phyloP scores from a whole-genome alignment of 2,329 filamentous ascomycete genomes.

The Cephalotrichum gorgonifer region DNA sequence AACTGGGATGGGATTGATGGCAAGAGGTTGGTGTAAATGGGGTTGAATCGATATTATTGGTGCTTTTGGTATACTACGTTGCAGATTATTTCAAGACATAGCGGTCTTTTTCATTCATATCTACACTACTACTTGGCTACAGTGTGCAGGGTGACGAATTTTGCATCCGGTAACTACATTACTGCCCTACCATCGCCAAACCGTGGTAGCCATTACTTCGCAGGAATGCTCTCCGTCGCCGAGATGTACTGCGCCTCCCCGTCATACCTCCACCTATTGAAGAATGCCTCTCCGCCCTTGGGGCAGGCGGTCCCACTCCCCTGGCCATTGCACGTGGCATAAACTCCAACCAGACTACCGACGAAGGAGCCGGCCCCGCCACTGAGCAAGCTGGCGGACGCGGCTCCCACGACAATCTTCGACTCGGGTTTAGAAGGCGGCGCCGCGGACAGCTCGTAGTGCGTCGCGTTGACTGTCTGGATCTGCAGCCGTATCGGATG shows the following conservation, averaged over 20 bases:
- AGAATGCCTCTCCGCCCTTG: conserved; percentile 6
- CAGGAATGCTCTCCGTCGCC: not conserved
- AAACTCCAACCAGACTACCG: conserved; percentile 9
- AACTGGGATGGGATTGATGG: too few species aligned
- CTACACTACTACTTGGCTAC: too few species aligned
- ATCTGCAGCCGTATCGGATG: conserved; percentile 16
- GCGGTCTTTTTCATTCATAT: too few species aligned
- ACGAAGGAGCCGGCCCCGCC: conserved; percentile 10
- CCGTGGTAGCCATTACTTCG: not conserved
- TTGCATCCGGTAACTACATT: too few species aligned
- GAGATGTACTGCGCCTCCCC: conserved; percentile 9
- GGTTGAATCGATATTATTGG: too few species aligned
- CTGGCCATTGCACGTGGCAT: conserved; percentile 10
- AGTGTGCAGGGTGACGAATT: too few species aligned
- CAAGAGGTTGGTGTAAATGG: too few species aligned
- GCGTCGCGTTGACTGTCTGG: conserved; percentile 16
- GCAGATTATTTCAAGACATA: too few species aligned
- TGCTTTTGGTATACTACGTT: too few species aligned
- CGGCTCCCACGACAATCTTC: conserved; percentile 1
- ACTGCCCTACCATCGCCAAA: too few species aligned
- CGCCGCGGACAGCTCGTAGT: conserved; percentile 6
- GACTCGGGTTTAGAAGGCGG: not conserved
- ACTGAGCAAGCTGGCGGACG: conserved; percentile 6
- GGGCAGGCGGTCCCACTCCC: conserved; percentile 7
- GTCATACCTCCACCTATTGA: conserved; percentile 9